Conservation (phyloP, 805 yeast genomes). For the Hemisphaericaspora nanyangensis region DNA sequence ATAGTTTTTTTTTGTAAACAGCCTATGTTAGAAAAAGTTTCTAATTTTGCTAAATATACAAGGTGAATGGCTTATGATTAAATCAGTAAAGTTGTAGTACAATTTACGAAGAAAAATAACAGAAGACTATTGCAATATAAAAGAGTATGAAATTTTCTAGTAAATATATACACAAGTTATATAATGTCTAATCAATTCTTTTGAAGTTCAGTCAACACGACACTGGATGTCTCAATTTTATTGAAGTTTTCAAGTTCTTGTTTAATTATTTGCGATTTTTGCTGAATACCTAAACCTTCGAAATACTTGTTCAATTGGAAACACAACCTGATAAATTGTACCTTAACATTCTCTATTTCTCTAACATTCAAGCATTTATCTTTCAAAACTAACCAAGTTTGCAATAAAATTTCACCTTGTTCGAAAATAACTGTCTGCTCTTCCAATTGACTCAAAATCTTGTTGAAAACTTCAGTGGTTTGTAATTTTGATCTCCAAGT, state of each 20-base stretch:
- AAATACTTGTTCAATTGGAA: conserved; percentile 16
- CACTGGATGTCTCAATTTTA: conserved; percentile 41
- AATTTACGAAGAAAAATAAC: too few relatives aligned
- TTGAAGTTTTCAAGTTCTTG: conserved; percentile 13
- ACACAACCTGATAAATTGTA: conserved; percentile 41
- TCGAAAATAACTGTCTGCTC: conserved; percentile 6
- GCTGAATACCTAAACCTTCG: conserved; percentile 10
- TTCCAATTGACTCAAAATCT: conserved; percentile 11
- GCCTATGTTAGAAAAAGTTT: too few relatives aligned
- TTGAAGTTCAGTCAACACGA: conserved; percentile 37
- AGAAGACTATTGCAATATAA: too few relatives aligned
- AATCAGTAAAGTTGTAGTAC: too few relatives aligned
- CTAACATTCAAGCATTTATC: conserved; percentile 30
- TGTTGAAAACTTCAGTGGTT: conserved; percentile 37
- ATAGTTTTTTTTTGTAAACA: too few relatives aligned
- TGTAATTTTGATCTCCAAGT: conserved; percentile 63
- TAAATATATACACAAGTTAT: too few relatives aligned
- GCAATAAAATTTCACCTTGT: conserved; percentile 16
- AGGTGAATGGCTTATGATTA: too few relatives aligned
- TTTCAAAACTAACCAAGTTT: conserved; percentile 20
- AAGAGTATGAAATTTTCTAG: too few relatives aligned
- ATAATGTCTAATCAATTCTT: too few relatives aligned
- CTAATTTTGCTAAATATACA: too few relatives aligned
- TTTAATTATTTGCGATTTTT: conserved; percentile 11
- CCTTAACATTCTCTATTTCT: conserved; percentile 56